These are phyloP conservation scores for Microsporum ferrugineum DNA, from an alignment of 2,329 filamentous ascomycete genomes.

Conservation along the genomic window DNA sequence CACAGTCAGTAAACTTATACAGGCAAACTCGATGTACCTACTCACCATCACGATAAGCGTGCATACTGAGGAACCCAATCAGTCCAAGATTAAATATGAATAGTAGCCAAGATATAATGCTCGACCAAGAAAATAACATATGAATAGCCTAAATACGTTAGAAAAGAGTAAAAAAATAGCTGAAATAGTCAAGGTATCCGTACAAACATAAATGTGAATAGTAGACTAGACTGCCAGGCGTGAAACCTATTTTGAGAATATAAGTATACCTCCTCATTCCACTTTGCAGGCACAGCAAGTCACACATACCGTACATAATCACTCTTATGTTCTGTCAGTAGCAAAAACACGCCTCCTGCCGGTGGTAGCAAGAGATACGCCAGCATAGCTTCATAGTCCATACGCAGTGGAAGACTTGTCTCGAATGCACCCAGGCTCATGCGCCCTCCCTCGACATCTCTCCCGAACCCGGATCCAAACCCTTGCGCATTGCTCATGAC, in stretches of 20 bases:
- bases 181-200: constrained; percentile 13
- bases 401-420: constrained; percentile 71
- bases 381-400: constrained; percentile 82
- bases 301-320: constrained; percentile 74
- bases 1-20: not conserved
- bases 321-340: constrained; percentile 84
- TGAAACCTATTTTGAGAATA: constrained; percentile 55
- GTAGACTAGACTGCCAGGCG: constrained; percentile 81
- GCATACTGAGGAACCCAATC: constrained; percentile 63
- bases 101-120: constrained; percentile 70
- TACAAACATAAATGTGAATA: constrained; percentile 60
- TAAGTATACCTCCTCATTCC: no score
- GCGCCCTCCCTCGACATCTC: constrained; percentile 41
- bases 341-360: constrained; percentile 67
- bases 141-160: constrained; percentile 56
- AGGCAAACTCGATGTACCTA: constrained; percentile 23
- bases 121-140: constrained; percentile 75
- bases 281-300: no score
- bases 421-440: constrained; percentile 70
- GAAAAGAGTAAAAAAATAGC: not conserved
- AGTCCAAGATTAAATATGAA: constrained; percentile 63
- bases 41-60: constrained; percentile 75
- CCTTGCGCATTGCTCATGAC: constrained; percentile 13
- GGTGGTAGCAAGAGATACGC: constrained; percentile 82
- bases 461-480: constrained; percentile 13